A percentile compares a stretch with the other conserved stretches of the same genome.
These are phyloP conservation scores for Pachyrhizus erosus DNA, from an alignment of 306 rosid genomes.

Conservation along the genomic window DNA sequence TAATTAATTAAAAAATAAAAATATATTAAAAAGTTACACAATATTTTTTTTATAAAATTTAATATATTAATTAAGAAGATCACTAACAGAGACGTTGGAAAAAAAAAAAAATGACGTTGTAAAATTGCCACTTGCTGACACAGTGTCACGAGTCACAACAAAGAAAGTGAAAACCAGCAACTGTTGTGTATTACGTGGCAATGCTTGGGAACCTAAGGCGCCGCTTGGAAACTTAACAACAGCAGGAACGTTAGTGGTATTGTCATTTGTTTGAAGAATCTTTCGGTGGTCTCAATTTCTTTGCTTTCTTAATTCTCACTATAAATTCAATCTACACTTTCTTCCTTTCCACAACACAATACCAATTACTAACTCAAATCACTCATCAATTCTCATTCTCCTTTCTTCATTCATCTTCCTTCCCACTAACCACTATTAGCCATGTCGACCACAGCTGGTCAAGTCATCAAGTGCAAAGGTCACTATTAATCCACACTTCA, in stretches of 20 bases:
- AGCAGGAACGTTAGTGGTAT: conserved; percentile 18
- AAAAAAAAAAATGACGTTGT: no score
- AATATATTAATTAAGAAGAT: no score
- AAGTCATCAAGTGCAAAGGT: conserved; percentile 82
- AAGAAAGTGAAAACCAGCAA: not conserved
- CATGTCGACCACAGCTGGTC: conserved; percentile 67
- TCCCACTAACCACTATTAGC: not conserved
- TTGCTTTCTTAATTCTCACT: not conserved
- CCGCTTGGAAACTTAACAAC: conserved; percentile 5
- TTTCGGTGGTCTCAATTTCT: not conserved
- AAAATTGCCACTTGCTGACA: no score
- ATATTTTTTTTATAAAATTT: no score
- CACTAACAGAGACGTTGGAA: no score
- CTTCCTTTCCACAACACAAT: not conserved
- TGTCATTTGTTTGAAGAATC: not conserved
- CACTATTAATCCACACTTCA: not conserved
- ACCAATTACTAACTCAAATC: not conserved
- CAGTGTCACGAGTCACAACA: not conserved
- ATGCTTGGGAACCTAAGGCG: not conserved
- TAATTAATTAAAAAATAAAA: no score
- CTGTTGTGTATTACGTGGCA: not conserved
- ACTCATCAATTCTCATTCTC: not conserved
- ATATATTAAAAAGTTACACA: no score
- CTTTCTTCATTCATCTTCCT: not conserved
- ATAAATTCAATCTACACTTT: not conserved